Evolutionary conservation across 2,329 filamentous ascomycete genomes (phyloP).

Genomic region (Clonostachys sp.): DNA sequence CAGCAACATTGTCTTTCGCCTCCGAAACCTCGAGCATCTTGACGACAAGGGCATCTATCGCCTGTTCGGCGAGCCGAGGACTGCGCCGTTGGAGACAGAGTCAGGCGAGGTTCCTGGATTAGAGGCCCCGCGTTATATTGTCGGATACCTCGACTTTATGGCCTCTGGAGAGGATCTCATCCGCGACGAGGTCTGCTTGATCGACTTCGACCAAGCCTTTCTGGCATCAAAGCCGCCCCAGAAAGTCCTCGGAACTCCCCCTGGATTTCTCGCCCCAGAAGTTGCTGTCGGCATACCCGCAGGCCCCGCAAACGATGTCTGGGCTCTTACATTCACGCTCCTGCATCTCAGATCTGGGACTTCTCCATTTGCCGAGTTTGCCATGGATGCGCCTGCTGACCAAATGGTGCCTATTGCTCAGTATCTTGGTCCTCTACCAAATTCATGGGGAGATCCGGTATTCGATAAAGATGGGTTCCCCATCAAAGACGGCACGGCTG

Average conservation of each 20-base stretch:
- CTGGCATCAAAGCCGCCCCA: background rate
- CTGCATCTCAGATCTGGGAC: conserved; percentile 3
- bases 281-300: background rate
- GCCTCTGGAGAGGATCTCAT: background rate
- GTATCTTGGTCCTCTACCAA: conserved; percentile 4
- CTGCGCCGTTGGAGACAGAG: background rate
- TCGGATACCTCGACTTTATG: background rate
- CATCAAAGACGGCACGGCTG: conserved; percentile 1
- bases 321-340: conserved; percentile 5
- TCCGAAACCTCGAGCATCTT: background rate
- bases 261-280: background rate
- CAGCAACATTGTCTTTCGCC: background rate
- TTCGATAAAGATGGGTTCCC: conserved; percentile 4
- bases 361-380: conserved; percentile 2
- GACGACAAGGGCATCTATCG: background rate
- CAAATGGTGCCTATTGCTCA: conserved; percentile 2
- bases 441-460: conserved; percentile 3
- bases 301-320: conserved; percentile 6
- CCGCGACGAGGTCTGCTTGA: background rate
- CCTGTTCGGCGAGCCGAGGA: background rate
- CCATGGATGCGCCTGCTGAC: conserved; percentile 3
- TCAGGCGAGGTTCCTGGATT: background rate
- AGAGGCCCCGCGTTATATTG: background rate
- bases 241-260: background rate
- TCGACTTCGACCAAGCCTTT: conserved; percentile 1